These are phyloP conservation scores for Ottelia alismoides DNA, from an alignment of 106 monocot species.

Conservation along the genomic window DNA sequence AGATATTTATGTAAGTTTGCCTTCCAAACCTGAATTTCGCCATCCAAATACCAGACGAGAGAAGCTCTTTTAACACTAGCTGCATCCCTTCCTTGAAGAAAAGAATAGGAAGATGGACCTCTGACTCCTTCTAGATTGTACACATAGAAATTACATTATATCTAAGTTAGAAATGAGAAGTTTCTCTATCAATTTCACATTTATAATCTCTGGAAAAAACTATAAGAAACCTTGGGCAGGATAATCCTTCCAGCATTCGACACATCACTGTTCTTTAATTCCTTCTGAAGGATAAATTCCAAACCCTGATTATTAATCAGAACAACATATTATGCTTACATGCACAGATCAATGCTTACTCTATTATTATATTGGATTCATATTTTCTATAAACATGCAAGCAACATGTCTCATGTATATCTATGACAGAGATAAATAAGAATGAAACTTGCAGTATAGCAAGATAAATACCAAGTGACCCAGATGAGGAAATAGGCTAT, in stretches of 20 bases:
- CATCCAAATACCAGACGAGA: slow-evolving; percentile 5
- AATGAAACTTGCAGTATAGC: neutral
- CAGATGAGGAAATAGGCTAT: slow-evolving; percentile 6
- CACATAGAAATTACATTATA: neutral
- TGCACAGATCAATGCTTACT: neutral
- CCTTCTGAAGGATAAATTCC: slow-evolving; percentile 20
- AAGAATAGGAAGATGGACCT: slow-evolving; percentile 4
- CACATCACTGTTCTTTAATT: slow-evolving; percentile 23
- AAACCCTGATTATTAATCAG: slow-evolving; percentile 10
- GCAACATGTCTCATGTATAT: neutral
- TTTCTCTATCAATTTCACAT: too few relatives aligned
- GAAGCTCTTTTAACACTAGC: slow-evolving; percentile 4
- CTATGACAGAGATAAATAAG: neutral
- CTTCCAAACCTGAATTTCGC: slow-evolving; percentile 17
- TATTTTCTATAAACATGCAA: neutral
- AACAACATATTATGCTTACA: neutral
- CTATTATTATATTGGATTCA: neutral
- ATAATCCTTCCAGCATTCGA: slow-evolving; percentile 16
- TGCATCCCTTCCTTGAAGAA: slow-evolving; percentile 11
- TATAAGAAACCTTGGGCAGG: slow-evolving; percentile 19
- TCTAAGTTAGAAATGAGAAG: neutral
- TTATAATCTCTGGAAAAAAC: too few relatives aligned
- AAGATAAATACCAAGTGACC: neutral
- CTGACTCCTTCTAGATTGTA: slow-evolving; percentile 7
- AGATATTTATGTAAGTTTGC: too few relatives aligned